Conservation (phyloP, 345 rosid genomes). For the Gossypioides kirkii region DNA sequence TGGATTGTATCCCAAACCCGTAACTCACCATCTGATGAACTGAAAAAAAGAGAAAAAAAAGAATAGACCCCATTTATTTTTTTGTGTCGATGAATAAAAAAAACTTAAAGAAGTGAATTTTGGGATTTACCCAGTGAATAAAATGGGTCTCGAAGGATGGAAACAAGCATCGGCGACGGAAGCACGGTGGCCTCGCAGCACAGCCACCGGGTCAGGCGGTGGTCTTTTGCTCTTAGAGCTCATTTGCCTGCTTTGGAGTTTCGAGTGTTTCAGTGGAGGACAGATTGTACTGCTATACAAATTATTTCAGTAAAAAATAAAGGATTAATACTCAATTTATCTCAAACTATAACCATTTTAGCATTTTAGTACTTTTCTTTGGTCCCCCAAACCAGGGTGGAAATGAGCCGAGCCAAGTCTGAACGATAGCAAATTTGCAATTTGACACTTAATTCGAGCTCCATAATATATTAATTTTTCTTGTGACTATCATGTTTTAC, state of each 20-base stretch:
- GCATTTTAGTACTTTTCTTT: too few species aligned
- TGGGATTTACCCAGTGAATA: slow-evolving; percentile 63
- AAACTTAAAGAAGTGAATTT: not conserved
- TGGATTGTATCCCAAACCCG: slow-evolving; percentile 77
- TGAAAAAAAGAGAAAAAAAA: slow-evolving; percentile 25
- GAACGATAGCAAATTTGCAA: too few species aligned
- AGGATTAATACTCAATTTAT: too few species aligned
- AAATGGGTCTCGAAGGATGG: slow-evolving; percentile 59
- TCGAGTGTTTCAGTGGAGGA: too few species aligned
- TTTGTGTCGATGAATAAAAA: not conserved
- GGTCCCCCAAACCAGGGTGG: too few species aligned
- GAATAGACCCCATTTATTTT: not conserved
- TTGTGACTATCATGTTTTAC: too few species aligned
- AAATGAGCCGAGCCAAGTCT: too few species aligned
- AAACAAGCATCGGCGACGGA: slow-evolving; percentile 78
- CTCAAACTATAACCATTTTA: too few species aligned
- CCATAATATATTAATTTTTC: too few species aligned
- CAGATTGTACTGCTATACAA: too few species aligned
- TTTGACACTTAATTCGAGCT: too few species aligned
- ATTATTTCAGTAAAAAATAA: too few species aligned
- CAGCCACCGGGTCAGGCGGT: slow-evolving; percentile 86
- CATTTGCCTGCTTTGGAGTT: slow-evolving; percentile 30
- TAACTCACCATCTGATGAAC: slow-evolving; percentile 87
- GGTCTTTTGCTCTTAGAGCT: slow-evolving; percentile 52
- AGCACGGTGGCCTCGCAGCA: slow-evolving; percentile 90